Conservation (phyloP, 75 land plant genomes). For the Larix kaempferi region DNA sequence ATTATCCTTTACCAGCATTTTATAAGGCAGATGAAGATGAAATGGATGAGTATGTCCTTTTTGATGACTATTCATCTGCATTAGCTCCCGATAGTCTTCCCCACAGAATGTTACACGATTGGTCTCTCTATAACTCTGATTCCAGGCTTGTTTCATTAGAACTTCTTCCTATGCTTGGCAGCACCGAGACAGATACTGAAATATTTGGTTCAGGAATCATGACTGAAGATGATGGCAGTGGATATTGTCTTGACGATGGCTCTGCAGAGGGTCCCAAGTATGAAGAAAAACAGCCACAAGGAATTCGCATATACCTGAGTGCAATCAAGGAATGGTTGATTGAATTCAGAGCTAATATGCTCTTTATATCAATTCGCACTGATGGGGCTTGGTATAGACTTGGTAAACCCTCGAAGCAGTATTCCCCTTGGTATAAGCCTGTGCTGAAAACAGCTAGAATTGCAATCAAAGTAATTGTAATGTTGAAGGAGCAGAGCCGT, state of each 20-base stretch:
- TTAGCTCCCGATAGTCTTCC: slow-evolving; percentile 58
- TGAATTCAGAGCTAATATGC: slow-evolving; percentile 84
- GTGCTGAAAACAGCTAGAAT: slow-evolving; percentile 85
- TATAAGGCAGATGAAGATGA: slow-evolving; percentile 70
- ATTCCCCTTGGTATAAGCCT: slow-evolving; percentile 85
- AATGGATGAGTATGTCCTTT: slow-evolving; percentile 78
- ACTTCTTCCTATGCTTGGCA: slow-evolving; percentile 86
- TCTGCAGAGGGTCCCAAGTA: slow-evolving; percentile 17
- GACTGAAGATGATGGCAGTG: slow-evolving; percentile 92
- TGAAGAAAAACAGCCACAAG: slow-evolving; percentile 26
- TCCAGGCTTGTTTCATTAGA: slow-evolving; percentile 83
- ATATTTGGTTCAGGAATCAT: slow-evolving; percentile 90
- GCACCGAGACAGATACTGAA: slow-evolving; percentile 79
- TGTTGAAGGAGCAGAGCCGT: slow-evolving; percentile 79
- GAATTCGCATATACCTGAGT: slow-evolving; percentile 84
- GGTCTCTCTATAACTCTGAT: slow-evolving; percentile 96
- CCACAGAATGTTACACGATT: slow-evolving; percentile 72
- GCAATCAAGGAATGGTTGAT: slow-evolving; percentile 98
- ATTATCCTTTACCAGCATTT: slow-evolving; percentile 86
- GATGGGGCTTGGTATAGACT: slow-evolving; percentile 91
- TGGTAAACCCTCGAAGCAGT: slow-evolving; percentile 89
- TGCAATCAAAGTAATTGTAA: slow-evolving; percentile 71
- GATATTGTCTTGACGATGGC: slow-evolving; percentile 53
- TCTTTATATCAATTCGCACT: slow-evolving; percentile 78
- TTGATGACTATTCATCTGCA: slow-evolving; percentile 45